Conservation (phyloP, 805 yeast species). For the Candida lessepsii region DNA sequence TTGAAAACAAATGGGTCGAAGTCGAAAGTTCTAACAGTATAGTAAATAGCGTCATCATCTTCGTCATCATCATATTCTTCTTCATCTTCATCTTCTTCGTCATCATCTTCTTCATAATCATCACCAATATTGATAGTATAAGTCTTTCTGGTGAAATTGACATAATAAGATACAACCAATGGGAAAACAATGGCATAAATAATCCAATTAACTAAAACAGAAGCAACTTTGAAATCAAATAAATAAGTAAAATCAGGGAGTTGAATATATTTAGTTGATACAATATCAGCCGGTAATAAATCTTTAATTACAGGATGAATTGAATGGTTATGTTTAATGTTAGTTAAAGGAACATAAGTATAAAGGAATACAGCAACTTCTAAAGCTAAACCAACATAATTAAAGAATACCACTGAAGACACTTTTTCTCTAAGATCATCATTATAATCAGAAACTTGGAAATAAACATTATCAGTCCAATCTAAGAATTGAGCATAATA, state of each 20-base stretch:
- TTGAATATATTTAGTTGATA: constrained; percentile 14
- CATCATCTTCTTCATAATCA: constrained; percentile 29
- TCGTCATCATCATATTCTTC: constrained; percentile 25
- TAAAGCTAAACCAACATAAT: constrained; percentile 27
- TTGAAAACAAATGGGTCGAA: constrained; percentile 58
- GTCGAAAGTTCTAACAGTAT: constrained; percentile 36
- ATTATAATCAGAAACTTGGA: constrained; percentile 33
- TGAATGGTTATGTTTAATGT: constrained; percentile 33
- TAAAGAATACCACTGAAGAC: constrained; percentile 36
- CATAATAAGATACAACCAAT: constrained; percentile 44
- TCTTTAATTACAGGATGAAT: constrained; percentile 38
- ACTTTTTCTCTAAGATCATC: constrained; percentile 40
- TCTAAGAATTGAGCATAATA: constrained; percentile 25
- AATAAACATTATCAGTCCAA: constrained; percentile 35
- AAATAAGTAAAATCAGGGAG: constrained; percentile 40
- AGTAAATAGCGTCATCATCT: constrained; percentile 24
- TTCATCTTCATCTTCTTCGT: constrained; percentile 23
- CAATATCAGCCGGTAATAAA: constrained; percentile 19
- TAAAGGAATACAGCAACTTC: constrained; percentile 34
- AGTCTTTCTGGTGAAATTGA: constrained; percentile 49
- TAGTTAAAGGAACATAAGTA: constrained; percentile 34
- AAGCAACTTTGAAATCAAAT: constrained; percentile 23
- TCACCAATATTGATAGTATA: constrained; percentile 23
- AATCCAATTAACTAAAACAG: constrained; percentile 43
- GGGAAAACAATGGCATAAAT: constrained; percentile 42